These are phyloP conservation scores for Globisporangium middletonii DNA, from an alignment of 352 stramenopile genomes.

Conservation along the genomic window DNA sequence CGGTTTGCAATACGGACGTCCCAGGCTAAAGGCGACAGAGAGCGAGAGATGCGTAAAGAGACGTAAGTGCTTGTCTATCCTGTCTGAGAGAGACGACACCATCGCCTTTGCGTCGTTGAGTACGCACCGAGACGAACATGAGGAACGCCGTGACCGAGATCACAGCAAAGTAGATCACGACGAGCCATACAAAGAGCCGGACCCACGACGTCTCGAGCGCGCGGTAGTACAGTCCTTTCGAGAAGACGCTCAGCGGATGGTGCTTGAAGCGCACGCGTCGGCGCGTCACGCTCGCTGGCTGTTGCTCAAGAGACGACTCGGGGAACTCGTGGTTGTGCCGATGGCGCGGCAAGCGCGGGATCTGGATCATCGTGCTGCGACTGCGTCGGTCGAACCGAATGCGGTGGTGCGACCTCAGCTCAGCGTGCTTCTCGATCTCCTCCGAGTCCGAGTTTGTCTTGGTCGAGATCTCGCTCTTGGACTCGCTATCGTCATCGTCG, in stretches of 20 bases:
- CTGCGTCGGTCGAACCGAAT: slow-evolving; percentile 21
- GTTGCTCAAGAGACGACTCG: slow-evolving; percentile 8
- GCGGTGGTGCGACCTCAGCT: slow-evolving; percentile 1
- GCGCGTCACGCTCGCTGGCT: slow-evolving; percentile 36
- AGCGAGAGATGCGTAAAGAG: no score
- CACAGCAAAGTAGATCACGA: slow-evolving; percentile 29
- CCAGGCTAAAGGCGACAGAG: slow-evolving; percentile 7
- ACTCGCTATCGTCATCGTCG: neutral
- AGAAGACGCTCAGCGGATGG: slow-evolving; percentile 27
- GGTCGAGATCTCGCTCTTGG: slow-evolving; percentile 18
- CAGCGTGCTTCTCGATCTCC: slow-evolving; percentile 10
- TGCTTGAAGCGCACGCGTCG: slow-evolving; percentile 37
- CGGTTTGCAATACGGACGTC: slow-evolving; percentile 5
- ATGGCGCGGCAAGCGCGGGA: slow-evolving; percentile 8
- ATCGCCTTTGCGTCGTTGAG: no score
- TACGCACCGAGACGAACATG: slow-evolving; percentile 37
- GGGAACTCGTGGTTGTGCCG: slow-evolving; percentile 16
- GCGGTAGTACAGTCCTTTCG: slow-evolving; percentile 47
- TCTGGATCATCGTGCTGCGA: slow-evolving; percentile 15
- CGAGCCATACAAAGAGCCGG: slow-evolving; percentile 28
- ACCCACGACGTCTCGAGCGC: slow-evolving; percentile 41
- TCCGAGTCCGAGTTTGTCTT: slow-evolving; percentile 23
- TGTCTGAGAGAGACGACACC: no score
- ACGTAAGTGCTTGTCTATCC: no score
- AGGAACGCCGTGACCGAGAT: slow-evolving; percentile 34